Conservation (phyloP, 2,329 filamentous ascomycete species). For the Aspergillus sp. region DNA sequence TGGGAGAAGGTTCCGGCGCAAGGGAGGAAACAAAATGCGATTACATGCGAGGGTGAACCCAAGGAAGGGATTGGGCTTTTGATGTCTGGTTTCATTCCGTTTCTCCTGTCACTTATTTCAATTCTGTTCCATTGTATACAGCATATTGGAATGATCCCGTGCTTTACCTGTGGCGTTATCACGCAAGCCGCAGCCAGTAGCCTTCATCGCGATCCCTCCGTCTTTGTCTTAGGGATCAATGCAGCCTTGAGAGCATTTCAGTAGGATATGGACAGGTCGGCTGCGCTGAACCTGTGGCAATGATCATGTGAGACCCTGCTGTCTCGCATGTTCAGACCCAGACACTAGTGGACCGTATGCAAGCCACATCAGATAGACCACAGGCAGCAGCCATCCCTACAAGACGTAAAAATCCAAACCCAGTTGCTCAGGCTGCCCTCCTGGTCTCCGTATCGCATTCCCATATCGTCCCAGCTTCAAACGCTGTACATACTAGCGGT, state of each 20-base stretch:
- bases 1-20: no score
- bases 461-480: neutral
- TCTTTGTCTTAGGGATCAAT: neutral
- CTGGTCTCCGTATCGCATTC: no score
- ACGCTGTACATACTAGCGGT: neutral
- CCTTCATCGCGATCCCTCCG: neutral
- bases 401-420: no score
- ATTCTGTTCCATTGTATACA: neutral
- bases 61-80: no score
- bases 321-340: neutral
- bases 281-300: neutral
- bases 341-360: neutral
- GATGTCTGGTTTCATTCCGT: neutral
- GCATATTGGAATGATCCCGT: neutral
- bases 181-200: neutral
- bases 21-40: no score
- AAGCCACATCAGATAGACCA: neutral
- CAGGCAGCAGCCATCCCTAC: no score
- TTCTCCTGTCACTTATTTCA: neutral
- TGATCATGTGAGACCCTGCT: neutral
- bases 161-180: neutral
- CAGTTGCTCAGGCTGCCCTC: no score
- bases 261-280: neutral
- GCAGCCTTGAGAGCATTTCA: neutral
- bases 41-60: no score